Evolutionary conservation across 257 asterid species (phyloP), one percentile per base, ranked within the genome.

Genomic region (Lavandula angustifolia): DNA sequence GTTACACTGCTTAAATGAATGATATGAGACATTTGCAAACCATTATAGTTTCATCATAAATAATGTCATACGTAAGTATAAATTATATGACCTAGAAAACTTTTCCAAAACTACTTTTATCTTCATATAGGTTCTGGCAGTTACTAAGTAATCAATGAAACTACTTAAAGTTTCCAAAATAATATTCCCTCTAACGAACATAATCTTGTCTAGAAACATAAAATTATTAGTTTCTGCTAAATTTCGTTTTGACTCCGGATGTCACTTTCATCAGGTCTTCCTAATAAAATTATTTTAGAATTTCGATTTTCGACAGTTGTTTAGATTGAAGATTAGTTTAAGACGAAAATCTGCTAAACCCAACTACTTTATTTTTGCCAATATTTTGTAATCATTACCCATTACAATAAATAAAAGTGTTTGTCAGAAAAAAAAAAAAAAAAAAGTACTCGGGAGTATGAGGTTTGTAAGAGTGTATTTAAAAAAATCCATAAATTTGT

Each of bases 331-430:
- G 53, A 55, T 38, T 38, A 10, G 22, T 35, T 38, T 22, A 62
- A 55, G 32, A 3, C 53, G 35, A 14, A 38, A 29, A 29, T 13
- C 27, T 51, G 11, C 43, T 22, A 7, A 56, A 38, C 54, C 37
- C 76, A 70, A 60, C 35, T 33, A n/a, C 55, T 70, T 44, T 56
- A 64, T 78, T 50, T 72, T 55, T 70, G 75, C 62, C 75, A 78
- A 71, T 41, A 52, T 60, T 52, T 50, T 64, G 67, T 7, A 32
- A 55, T 38, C 34, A 47, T 44, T 37, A 52, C 7, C 58, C 5
- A 38, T 0, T 13, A 31, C 14, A 3, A 3, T 6, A 31, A 40
- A 53, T 29, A 27, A 52, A 35, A 27, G 37, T 27, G 9, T 51
- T 51, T 7, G 7, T 3, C 1, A 33, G 6, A 33, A 5, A 8